Percentiles rank a stretch among this genome's conserved stretches.
phyloP scores from a whole-genome alignment of 2,329 filamentous ascomycete genomes.

The Diaporthe aspalathi region DNA sequence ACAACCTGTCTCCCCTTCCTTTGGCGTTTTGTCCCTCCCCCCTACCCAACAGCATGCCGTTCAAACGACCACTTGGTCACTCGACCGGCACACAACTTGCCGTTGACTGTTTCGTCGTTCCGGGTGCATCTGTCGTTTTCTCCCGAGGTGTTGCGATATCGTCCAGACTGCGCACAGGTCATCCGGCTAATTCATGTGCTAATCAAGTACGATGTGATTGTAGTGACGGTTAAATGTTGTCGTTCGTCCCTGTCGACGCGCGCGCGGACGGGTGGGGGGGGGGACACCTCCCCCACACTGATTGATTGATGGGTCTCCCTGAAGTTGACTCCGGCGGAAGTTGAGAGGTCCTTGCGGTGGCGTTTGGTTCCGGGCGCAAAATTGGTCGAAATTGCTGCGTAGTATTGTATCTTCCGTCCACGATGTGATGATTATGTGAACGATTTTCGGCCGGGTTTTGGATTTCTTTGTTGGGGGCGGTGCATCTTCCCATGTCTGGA shows the following conservation, averaged over 20 bases:
- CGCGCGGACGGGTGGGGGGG: background rate
- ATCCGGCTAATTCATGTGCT: constrained; percentile 39
- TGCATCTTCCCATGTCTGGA: constrained; percentile 6
- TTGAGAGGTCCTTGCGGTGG: background rate
- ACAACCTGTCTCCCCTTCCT: background rate
- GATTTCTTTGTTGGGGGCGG: background rate
- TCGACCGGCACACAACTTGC: background rate
- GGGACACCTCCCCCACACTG: too few relatives aligned
- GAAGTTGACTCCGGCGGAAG: background rate
- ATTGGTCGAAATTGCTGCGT: too few relatives aligned
- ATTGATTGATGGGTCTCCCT: background rate
- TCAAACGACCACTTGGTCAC: constrained; percentile 4
- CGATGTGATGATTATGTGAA: constrained; percentile 36
- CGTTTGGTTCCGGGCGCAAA: constrained; percentile 8
- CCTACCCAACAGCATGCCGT: too few relatives aligned
- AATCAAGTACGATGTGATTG: constrained; percentile 38
- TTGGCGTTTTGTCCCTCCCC: background rate
- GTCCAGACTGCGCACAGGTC: constrained; percentile 19
- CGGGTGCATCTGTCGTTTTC: background rate
- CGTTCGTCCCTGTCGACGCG: background rate
- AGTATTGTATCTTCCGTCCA: background rate
- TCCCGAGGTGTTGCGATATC: background rate
- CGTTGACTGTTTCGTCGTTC: background rate
- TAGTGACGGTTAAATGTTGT: constrained; percentile 35
- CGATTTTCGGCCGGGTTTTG: background rate